Percentiles rank a stretch among this genome's conserved stretches.
phyloP scores from a whole-genome alignment of 2,329 filamentous ascomycete genomes.

The Colletotrichum scovillei region DNA sequence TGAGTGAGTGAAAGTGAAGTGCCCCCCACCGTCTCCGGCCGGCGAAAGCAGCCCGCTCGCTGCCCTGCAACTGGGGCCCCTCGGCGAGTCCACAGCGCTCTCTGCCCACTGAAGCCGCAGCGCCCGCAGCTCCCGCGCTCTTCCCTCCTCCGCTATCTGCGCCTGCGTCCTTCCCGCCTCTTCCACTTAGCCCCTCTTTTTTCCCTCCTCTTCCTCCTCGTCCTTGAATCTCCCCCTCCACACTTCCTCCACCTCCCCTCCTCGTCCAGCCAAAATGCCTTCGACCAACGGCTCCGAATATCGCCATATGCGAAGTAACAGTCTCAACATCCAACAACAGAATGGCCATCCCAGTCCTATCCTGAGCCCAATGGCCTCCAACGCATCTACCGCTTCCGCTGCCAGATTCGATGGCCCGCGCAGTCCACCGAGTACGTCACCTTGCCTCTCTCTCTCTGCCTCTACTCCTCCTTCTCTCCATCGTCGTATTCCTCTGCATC shows the following conservation, averaged over 20 bases:
- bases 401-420: slow-evolving; percentile 68
- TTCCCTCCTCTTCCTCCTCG: slow-evolving; percentile 5
- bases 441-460: not conserved
- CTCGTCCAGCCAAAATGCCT: slow-evolving; percentile 37
- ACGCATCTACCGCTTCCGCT: slow-evolving; percentile 32
- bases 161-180: slow-evolving; percentile 7
- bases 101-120: not conserved
- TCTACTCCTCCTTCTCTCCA: not conserved
- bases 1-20: not conserved
- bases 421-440: slow-evolving; percentile 70
- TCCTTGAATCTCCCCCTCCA: not conserved
- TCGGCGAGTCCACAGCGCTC: slow-evolving; percentile 2
- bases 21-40: not conserved
- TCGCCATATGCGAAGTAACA: slow-evolving; percentile 68
- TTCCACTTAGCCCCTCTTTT: slow-evolving; percentile 13
- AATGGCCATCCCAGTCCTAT: slow-evolving; percentile 43
- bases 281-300: slow-evolving; percentile 58
- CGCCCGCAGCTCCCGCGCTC: not conserved
- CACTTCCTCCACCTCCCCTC: slow-evolving; percentile 1
- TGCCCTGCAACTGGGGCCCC: not conserved
- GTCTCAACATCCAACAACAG: slow-evolving; percentile 61
- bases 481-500: slow-evolving; percentile 1
- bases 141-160: not conserved
- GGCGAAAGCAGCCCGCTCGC: not conserved
- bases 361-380: slow-evolving; percentile 49